Conservation (phyloP, 495 filamentous ascomycete species). For the Neurospora sp. region DNA sequence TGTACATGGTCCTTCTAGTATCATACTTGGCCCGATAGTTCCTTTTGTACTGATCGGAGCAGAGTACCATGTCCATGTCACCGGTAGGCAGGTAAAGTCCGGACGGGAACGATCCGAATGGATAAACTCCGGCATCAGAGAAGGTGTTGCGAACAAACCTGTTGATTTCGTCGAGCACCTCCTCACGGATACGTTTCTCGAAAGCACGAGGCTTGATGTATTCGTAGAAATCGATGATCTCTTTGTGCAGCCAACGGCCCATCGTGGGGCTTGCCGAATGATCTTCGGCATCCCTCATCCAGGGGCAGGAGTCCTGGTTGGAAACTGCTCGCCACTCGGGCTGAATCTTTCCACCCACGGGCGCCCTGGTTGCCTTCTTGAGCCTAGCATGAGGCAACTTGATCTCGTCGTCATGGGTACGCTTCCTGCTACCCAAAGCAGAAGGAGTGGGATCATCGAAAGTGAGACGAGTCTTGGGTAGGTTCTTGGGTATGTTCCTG, state of each 20-base stretch:
- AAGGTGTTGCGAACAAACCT: conserved; percentile 41
- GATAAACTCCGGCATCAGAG: conserved; percentile 47
- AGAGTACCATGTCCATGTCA: conserved; percentile 88
- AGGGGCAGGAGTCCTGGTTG: conserved; percentile 45
- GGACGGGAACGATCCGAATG: conserved; percentile 87
- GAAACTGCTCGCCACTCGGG: conserved; percentile 44
- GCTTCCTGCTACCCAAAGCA: conserved; percentile 43
- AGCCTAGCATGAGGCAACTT: conserved; percentile 38
- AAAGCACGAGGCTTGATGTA: conserved; percentile 67
- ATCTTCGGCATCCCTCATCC: conserved; percentile 36
- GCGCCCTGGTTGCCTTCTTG: conserved; percentile 35
- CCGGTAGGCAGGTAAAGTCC: conserved; percentile 83
- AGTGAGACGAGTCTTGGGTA: not conserved
- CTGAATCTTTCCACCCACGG: conserved; percentile 38
- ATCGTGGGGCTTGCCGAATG: conserved; percentile 37
- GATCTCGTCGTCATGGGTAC: conserved; percentile 60
- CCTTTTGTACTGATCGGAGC: conserved; percentile 51
- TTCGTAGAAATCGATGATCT: conserved; percentile 79
- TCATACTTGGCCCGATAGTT: conserved; percentile 26
- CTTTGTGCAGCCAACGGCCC: conserved; percentile 61
- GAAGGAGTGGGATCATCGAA: conserved; percentile 8
- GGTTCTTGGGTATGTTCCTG: conserved; percentile 7
- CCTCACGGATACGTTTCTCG: conserved; percentile 62
- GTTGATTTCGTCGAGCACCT: conserved; percentile 55
- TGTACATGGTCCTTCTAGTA: conserved; percentile 26